Conservation (phyloP, 1,284 basidiomycete genomes). For the Tilletia setariae region DNA sequence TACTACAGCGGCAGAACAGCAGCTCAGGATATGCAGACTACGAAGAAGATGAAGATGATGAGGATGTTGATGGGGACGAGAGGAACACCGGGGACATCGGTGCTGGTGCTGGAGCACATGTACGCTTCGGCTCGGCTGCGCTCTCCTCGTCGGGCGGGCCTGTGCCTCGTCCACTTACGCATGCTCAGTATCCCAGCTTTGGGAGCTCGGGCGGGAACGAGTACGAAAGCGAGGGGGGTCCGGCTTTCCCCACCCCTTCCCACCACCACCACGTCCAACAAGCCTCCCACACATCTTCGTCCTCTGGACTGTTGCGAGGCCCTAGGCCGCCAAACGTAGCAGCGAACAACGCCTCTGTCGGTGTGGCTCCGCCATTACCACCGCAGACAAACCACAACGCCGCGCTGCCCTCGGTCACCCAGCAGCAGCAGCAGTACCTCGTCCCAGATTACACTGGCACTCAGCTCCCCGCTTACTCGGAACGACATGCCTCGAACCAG, state of each 20-base stretch:
- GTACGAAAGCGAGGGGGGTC: not conserved
- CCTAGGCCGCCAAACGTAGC: not conserved
- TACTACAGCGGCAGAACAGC: not conserved
- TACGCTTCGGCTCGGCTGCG: not conserved
- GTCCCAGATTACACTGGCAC: not conserved
- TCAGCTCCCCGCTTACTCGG: too few species aligned
- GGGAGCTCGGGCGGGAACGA: not conserved
- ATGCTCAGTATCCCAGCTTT: not conserved
- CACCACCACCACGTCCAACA: not conserved
- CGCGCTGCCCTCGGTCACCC: not conserved
- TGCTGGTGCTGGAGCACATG: not conserved
- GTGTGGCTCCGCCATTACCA: too few species aligned
- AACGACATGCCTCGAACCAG: too few species aligned
- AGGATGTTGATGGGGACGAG: not conserved
- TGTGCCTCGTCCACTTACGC: not conserved
- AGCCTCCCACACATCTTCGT: too few species aligned
- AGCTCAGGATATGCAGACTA: conserved; percentile 4
- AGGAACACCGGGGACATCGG: too few species aligned
- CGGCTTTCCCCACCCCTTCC: not conserved
- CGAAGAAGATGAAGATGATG: conserved; percentile 1
- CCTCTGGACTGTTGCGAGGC: not conserved
- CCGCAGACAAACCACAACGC: not conserved
- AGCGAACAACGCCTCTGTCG: not conserved
- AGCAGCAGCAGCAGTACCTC: not conserved
- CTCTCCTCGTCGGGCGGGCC: too few species aligned